These are phyloP conservation scores for Scutellaria baicalensis DNA, from an alignment of 257 asterid genomes.

Conservation along the genomic window DNA sequence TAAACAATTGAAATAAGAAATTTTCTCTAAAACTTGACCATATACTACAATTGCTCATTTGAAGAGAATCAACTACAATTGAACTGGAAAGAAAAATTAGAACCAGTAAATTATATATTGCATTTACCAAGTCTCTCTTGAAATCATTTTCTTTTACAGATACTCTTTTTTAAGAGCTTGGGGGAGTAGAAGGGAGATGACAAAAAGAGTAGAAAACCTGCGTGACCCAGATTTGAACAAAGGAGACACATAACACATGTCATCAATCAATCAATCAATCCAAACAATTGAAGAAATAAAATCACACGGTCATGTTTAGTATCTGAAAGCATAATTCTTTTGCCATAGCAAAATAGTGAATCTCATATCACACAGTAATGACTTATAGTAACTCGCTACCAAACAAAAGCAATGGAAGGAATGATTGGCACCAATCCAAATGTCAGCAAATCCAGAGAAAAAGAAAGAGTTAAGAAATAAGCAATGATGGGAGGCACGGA, in stretches of 20 bases:
- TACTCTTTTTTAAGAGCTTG: no score
- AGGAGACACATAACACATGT: not conserved
- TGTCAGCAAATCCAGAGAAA: slow-evolving; percentile 12
- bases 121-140: no score
- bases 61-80: no score
- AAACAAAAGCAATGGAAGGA: slow-evolving; percentile 17
- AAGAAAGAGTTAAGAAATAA: not conserved
- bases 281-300: not conserved
- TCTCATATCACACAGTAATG: slow-evolving; percentile 9
- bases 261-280: slow-evolving; percentile 3
- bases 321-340: slow-evolving; percentile 12
- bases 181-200: no score
- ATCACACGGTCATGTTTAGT: not conserved
- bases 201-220: no score
- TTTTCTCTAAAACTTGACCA: no score
- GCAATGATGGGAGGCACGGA: not conserved
- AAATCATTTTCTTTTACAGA: no score
- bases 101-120: no score
- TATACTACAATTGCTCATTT: no score
- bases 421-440: slow-evolving; percentile 5
- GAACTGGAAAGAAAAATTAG: no score
- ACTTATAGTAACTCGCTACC: slow-evolving; percentile 18
- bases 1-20: no score
- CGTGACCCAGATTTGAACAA: no score
- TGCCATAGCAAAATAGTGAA: slow-evolving; percentile 15